phyloP scores from a whole-genome alignment of 305 asterid species.

The Fraxinus platypoda region DNA sequence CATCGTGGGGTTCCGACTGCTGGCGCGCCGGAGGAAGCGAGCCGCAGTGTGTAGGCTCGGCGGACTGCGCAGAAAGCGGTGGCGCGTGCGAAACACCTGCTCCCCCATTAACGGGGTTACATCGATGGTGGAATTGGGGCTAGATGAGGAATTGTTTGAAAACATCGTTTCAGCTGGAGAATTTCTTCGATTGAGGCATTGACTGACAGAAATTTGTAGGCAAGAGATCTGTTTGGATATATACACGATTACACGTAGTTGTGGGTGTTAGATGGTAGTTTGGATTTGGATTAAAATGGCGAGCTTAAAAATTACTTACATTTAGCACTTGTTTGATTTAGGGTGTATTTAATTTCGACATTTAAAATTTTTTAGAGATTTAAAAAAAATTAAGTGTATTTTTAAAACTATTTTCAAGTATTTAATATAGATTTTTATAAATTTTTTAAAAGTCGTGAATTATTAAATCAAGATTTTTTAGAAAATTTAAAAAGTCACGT shows the following conservation, averaged over 20 bases:
- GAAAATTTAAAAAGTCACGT: too few relatives aligned
- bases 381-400: too few relatives aligned
- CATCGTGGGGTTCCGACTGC: constrained; percentile 68
- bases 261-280: not conserved
- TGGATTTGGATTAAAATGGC: not conserved
- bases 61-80: constrained; percentile 54
- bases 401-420: too few relatives aligned
- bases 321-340: too few relatives aligned
- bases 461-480: too few relatives aligned
- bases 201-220: not conserved
- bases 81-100: constrained; percentile 52
- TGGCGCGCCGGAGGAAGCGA: constrained; percentile 72
- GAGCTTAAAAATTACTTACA: too few relatives aligned
- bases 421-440: too few relatives aligned
- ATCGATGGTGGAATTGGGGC: constrained; percentile 38
- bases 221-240: not conserved
- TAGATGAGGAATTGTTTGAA: constrained; percentile 15
- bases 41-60: constrained; percentile 85
- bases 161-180: constrained; percentile 36
- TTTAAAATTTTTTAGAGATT: too few relatives aligned
- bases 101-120: constrained; percentile 60
- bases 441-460: too few relatives aligned
- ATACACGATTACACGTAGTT: not conserved
- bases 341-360: too few relatives aligned
- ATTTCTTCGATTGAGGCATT: not conserved